Percentiles rank a stretch among this genome's conserved stretches.
Conservation (phyloP, 148 eudicot genomes). For the Rhododendron kiyosumense region DNA sequence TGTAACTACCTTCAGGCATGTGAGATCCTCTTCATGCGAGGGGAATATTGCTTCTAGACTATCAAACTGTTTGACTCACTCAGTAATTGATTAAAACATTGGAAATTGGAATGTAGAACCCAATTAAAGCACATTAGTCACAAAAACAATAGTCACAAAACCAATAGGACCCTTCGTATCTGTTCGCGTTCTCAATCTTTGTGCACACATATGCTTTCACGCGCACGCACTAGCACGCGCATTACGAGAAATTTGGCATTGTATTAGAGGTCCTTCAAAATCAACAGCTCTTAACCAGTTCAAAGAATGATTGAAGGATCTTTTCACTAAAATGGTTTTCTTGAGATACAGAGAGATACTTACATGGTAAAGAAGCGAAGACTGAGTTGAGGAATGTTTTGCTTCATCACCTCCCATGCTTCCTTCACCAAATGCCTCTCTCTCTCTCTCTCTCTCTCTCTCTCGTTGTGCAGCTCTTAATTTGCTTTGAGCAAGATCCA, state of each 20-base stretch:
- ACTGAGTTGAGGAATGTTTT: neutral
- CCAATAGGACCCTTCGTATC: neutral
- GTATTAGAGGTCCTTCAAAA: neutral
- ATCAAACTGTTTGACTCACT: neutral
- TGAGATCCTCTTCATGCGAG: neutral
- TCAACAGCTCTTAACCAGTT: neutral
- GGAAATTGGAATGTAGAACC: neutral
- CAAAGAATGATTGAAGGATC: neutral
- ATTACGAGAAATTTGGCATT: too few relatives aligned
- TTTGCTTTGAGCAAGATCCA: neutral
- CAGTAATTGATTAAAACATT: neutral
- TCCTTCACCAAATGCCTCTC: neutral
- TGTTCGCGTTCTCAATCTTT: too few relatives aligned
- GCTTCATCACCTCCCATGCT: neutral
- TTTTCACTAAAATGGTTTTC: neutral
- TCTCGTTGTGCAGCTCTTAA: neutral
- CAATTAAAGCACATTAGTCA: neutral
- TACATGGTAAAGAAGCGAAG: neutral
- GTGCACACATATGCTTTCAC: neutral
- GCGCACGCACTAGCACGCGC: rapidly evolving
- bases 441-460: neutral
- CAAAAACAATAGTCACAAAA: too few relatives aligned
- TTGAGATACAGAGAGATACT: neutral
- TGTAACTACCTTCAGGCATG: neutral
- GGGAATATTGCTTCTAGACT: neutral